Evolutionary conservation across 768 basidiomycete species (phyloP).

Genomic region (Suillus tomentosus): DNA sequence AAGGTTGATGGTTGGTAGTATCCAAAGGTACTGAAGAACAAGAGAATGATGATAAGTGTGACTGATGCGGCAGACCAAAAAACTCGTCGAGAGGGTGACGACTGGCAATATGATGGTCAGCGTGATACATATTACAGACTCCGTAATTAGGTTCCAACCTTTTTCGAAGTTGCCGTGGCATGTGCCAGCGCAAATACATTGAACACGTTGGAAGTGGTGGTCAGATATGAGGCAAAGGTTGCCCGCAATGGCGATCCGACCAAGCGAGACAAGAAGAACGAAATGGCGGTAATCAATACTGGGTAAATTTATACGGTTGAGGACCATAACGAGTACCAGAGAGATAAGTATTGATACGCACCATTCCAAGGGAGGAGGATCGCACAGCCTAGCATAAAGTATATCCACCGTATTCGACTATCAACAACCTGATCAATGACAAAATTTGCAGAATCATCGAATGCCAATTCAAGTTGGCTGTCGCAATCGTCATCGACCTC

Average conservation of each 20-base stretch:
- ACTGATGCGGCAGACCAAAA: conserved; percentile 34
- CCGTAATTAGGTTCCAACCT: conserved; percentile 43
- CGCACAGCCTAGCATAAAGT: conserved; percentile 79
- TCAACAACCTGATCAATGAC: conserved; percentile 30
- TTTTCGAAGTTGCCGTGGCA: conserved; percentile 69
- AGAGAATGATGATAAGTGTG: conserved; percentile 43
- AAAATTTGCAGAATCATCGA: conserved; percentile 28
- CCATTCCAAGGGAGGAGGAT: conserved; percentile 93
- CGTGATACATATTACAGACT: not conserved
- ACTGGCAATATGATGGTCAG: conserved; percentile 39
- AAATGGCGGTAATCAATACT: conserved; percentile 87
- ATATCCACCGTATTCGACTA: conserved; percentile 56
- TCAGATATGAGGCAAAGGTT: conserved; percentile 69
- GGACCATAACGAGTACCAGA: not conserved
- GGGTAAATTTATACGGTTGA: conserved; percentile 9
- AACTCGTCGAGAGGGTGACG: conserved; percentile 61
- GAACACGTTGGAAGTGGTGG: conserved; percentile 59
- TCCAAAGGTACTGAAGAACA: conserved; percentile 69
- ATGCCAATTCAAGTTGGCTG: conserved; percentile 8
- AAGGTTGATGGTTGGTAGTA: conserved; percentile 54
- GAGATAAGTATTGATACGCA: conserved; percentile 36
- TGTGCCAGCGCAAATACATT: conserved; percentile 75
- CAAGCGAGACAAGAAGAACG: conserved; percentile 77
- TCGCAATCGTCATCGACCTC: conserved; percentile 15
- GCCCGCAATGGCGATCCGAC: conserved; percentile 57